Conservation (phyloP, 768 basidiomycete genomes). For the Serendipita vermifera region DNA sequence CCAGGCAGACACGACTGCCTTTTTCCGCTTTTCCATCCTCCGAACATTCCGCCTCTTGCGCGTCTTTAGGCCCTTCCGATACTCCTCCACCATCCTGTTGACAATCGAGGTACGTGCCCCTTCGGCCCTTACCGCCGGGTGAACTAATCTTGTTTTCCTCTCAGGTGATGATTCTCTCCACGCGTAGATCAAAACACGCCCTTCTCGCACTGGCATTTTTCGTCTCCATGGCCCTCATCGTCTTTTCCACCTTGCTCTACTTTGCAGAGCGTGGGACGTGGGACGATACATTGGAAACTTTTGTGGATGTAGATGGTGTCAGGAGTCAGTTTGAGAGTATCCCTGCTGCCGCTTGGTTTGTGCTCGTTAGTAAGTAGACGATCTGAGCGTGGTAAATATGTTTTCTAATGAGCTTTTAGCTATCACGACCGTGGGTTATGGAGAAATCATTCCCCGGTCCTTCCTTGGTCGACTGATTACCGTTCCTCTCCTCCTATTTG, state of each 20-base stretch:
- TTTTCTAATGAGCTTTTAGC: constrained; percentile 29
- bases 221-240: constrained; percentile 71
- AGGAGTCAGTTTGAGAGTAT: constrained; percentile 66
- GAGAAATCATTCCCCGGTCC: constrained; percentile 81
- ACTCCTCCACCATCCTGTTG: constrained; percentile 72
- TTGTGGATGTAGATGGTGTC: constrained; percentile 76
- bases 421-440: constrained; percentile 83
- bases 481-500: constrained; percentile 74
- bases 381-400: too few species aligned
- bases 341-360: constrained; percentile 66
- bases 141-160: too few species aligned
- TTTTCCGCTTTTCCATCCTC: constrained; percentile 84
- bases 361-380: constrained; percentile 15
- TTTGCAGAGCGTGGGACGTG: constrained; percentile 85
- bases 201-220: constrained; percentile 80
- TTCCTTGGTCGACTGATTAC: constrained; percentile 79
- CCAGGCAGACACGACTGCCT: constrained; percentile 77
- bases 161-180: constrained; percentile 81
- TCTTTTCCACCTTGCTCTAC: constrained; percentile 83
- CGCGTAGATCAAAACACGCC: constrained; percentile 75
- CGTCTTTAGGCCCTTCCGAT: constrained; percentile 80
- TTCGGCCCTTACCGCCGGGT: constrained; percentile 53
- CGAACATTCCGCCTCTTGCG: constrained; percentile 79
- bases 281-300: constrained; percentile 67
- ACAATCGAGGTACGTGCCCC: constrained; percentile 30